Evolutionary conservation across 1,284 basidiomycete species (phyloP).

Genomic region (Singerocomus rubriflavus): DNA sequence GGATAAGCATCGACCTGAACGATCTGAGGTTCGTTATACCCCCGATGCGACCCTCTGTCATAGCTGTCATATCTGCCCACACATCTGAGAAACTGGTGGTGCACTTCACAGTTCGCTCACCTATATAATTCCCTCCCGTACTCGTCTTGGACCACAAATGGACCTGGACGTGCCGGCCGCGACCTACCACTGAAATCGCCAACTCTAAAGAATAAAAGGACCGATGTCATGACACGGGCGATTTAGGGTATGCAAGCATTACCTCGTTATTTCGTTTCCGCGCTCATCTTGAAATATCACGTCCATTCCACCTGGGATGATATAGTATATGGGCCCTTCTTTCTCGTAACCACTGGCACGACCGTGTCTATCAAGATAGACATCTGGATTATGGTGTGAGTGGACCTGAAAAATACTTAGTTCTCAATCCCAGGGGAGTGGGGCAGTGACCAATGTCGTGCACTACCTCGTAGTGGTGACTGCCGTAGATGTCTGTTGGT

Average conservation of each 20-base stretch:
- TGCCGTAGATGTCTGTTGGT: conserved; percentile 33
- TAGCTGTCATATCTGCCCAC: conserved; percentile 27
- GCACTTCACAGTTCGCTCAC: conserved; percentile 25
- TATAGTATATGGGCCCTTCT: conserved; percentile 51
- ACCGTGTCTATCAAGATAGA: conserved; percentile 20
- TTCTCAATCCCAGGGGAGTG: neutral
- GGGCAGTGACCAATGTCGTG: conserved; percentile 13
- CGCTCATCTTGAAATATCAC: conserved; percentile 67
- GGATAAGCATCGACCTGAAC: conserved; percentile 27
- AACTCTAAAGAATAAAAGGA: conserved; percentile 34
- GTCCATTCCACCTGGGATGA: conserved; percentile 61
- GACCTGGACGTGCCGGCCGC: conserved; percentile 30
- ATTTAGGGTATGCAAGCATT: conserved; percentile 8
- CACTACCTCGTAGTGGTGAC: conserved; percentile 18
- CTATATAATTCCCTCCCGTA: conserved; percentile 47
- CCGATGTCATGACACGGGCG: conserved; percentile 22
- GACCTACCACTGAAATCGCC: conserved; percentile 40
- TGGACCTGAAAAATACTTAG: conserved; percentile 19
- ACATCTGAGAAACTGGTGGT: conserved; percentile 6
- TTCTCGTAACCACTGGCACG: conserved; percentile 28
- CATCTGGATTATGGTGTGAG: conserved; percentile 18
- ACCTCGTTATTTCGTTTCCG: conserved; percentile 67
- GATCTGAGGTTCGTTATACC: conserved; percentile 29
- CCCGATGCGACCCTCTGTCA: conserved; percentile 24
- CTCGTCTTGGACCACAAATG: conserved; percentile 49